Evolutionary conservation across 106 monocot species (phyloP).

Genomic region (Platanthera zijinensis): DNA sequence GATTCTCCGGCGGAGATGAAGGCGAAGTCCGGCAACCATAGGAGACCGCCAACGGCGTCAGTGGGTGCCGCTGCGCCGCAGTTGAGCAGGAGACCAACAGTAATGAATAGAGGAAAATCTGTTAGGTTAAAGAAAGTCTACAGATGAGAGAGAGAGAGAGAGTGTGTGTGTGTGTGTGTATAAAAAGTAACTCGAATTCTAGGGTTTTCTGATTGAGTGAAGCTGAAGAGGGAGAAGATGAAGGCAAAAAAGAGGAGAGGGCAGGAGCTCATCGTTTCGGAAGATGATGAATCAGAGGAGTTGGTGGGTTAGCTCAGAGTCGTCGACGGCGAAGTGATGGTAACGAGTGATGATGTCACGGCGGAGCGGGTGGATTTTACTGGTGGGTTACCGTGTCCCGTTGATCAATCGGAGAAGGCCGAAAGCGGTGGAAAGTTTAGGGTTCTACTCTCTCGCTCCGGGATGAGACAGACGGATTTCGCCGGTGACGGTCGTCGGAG

Average conservation of each 20-base stretch:
- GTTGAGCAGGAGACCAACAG: slow-evolving; percentile 34
- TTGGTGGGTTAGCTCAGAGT: neutral
- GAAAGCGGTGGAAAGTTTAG: neutral
- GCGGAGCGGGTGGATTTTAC: neutral
- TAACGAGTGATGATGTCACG: neutral
- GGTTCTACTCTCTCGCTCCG: no score
- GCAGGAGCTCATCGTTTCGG: neutral
- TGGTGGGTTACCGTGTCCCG: neutral
- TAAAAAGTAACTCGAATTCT: neutral
- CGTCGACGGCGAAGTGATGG: neutral
- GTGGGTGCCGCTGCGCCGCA: slow-evolving; percentile 33
- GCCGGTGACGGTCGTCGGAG: neutral
- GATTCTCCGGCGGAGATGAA: slow-evolving; percentile 39
- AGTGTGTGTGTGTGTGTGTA: no score
- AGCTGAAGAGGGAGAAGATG: neutral
- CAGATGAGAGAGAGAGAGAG: neutral
- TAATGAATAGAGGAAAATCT: neutral
- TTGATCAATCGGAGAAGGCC: neutral
- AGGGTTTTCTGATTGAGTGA: neutral
- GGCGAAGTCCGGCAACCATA: slow-evolving; percentile 41
- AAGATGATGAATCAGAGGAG: neutral
- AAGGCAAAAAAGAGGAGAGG: slow-evolving; percentile 3
- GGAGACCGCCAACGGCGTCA: slow-evolving; percentile 13
- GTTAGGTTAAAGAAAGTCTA: neutral
- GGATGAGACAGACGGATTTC: neutral